phyloP scores from a whole-genome alignment of 768 basidiomycete genomes.

The Suillus americanus region DNA sequence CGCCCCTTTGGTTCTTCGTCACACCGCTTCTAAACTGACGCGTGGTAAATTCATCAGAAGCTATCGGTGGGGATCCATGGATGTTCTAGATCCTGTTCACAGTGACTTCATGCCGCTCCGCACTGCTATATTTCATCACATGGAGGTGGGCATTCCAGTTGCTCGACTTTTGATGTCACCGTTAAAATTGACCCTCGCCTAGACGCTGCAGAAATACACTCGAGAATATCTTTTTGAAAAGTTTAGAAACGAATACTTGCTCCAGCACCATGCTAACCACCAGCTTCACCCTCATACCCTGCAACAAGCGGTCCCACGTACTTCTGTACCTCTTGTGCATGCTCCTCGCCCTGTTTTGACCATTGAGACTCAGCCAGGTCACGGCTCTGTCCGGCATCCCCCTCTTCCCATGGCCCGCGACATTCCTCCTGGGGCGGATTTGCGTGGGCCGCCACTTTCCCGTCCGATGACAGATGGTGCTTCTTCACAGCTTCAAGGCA shows the following conservation, averaged over 20 bases:
- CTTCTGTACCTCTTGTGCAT: slow-evolving; percentile 33
- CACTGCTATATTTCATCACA: slow-evolving; percentile 81
- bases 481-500: slow-evolving; percentile 28
- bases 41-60: slow-evolving; percentile 66
- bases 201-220: slow-evolving; percentile 87
- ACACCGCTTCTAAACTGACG: slow-evolving; percentile 43
- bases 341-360: slow-evolving; percentile 56
- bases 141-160: slow-evolving; percentile 61
- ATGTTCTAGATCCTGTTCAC: slow-evolving; percentile 76
- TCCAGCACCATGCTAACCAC: slow-evolving; percentile 51
- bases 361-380: slow-evolving; percentile 57
- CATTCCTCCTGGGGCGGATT: slow-evolving; percentile 43
- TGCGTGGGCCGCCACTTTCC: slow-evolving; percentile 41
- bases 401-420: slow-evolving; percentile 48
- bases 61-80: slow-evolving; percentile 84
- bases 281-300: slow-evolving; percentile 43
- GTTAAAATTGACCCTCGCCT: slow-evolving; percentile 15
- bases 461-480: slow-evolving; percentile 40
- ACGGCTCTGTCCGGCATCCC: slow-evolving; percentile 44
- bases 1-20: slow-evolving; percentile 53
- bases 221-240: slow-evolving; percentile 81
- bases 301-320: slow-evolving; percentile 34
- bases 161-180: slow-evolving; percentile 12
- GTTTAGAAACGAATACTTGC: slow-evolving; percentile 60
- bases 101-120: slow-evolving; percentile 80